Evolutionary conservation across 208 protist genomes (phyloP).

Genomic region (Acanthamoeba lenticulata): DNA sequence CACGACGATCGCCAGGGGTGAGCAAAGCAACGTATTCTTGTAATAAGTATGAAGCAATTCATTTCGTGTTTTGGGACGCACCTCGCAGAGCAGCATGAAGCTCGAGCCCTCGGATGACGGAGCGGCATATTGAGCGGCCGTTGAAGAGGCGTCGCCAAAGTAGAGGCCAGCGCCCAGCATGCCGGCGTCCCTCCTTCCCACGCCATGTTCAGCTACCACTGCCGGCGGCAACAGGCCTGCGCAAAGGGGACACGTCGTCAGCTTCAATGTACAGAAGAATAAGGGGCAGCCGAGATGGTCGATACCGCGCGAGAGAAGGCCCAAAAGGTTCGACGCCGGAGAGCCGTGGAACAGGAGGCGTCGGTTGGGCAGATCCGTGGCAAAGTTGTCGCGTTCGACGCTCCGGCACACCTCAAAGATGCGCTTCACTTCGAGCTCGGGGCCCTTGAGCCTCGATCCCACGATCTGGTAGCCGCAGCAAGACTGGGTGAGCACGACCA

Average conservation of each 20-base stretch:
- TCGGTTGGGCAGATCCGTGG: background rate
- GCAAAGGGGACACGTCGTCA: background rate
- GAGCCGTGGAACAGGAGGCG: slow-evolving; percentile 20
- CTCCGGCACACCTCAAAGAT: background rate
- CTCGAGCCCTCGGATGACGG: background rate
- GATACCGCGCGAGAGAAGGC: background rate
- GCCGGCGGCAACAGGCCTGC: slow-evolving; percentile 1
- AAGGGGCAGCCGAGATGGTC: background rate
- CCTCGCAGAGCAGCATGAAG: slow-evolving; percentile 6
- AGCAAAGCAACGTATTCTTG: too few species aligned
- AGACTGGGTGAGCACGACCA: background rate
- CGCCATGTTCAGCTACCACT: background rate
- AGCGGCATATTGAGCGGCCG: background rate
- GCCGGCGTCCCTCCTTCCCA: background rate
- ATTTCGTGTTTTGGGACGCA: background rate
- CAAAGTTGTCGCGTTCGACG: background rate
- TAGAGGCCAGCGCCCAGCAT: slow-evolving; percentile 20
- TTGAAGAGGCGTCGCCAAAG: slow-evolving; percentile 4
- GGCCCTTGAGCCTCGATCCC: background rate
- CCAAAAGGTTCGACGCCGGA: background rate
- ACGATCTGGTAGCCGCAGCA: background rate
- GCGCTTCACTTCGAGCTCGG: background rate
- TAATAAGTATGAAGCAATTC: too few species aligned
- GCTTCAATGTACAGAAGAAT: background rate
- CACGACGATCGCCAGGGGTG: background rate